Conservation (phyloP, 2,329 filamentous ascomycete species). For the Microdochium nivale region DNA sequence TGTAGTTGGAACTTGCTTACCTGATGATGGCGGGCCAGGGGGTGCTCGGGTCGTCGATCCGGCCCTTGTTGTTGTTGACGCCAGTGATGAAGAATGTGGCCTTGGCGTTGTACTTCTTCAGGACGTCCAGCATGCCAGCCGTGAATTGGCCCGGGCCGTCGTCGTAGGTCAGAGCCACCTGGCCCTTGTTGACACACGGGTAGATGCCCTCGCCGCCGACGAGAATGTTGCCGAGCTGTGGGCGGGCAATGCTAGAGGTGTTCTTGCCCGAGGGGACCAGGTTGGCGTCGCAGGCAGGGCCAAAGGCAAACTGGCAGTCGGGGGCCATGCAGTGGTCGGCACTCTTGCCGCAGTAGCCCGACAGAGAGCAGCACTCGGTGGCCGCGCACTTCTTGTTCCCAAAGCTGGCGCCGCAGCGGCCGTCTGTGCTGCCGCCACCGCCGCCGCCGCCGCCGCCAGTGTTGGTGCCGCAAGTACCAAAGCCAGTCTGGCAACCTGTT, state of each 20-base stretch:
- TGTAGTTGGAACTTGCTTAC: too few relatives aligned
- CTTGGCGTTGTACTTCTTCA: constrained; percentile 49
- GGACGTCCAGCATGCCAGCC: constrained; percentile 49
- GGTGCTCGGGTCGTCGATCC: constrained; percentile 40
- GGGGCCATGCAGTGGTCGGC: constrained; percentile 51
- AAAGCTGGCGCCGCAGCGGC: constrained; percentile 35
- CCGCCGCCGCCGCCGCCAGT: constrained; percentile 2
- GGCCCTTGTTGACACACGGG: constrained; percentile 44
- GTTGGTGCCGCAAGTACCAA: constrained; percentile 7
- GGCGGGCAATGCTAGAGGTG: constrained; percentile 42
- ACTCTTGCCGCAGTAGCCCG: constrained; percentile 43
- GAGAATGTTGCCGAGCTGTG: constrained; percentile 40
- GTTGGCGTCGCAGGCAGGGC: constrained; percentile 54
- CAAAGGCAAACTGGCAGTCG: constrained; percentile 52
- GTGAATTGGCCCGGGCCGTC: constrained; percentile 59
- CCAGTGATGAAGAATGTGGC: constrained; percentile 62
- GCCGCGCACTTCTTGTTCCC: constrained; percentile 21
- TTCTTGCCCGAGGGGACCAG: constrained; percentile 42
- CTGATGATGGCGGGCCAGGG: constrained; percentile 37
- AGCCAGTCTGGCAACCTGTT: constrained; percentile 13
- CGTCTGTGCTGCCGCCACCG: constrained; percentile 22
- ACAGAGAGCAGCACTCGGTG: constrained; percentile 31
- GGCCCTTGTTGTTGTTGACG: constrained; percentile 45
- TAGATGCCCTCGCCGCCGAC: constrained; percentile 52
- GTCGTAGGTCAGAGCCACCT: constrained; percentile 59